Base-by-base conservation (phyloP, 2,329 filamentous ascomycete species). In the Alternaria novae-zelandiae region DNA sequence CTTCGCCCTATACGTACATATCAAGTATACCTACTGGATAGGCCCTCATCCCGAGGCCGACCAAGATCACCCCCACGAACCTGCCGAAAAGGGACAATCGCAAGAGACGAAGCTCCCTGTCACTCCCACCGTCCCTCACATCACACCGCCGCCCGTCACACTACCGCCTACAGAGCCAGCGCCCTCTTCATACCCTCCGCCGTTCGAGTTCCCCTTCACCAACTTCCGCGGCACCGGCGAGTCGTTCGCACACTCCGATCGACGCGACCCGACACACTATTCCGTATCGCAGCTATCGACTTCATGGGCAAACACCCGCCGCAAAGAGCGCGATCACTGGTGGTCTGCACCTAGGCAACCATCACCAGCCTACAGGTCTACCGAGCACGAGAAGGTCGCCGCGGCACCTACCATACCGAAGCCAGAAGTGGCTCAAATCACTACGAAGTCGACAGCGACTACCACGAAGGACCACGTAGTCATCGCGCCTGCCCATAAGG, bases 181-280 rank as follows among this genome's bases (percentile, higher is more conserved):
- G 6, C 47, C 11, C 3, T 44, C 36, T 2, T 5, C 12, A 15
- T 36, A 36, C 15, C 44, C 60, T 1, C 20, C 56, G 7, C 56
- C 32, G 10, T 25, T 12, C 7, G 26, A 28, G 1, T 51, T 46
- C 20, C 44, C 56, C 17, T 66, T 54, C 44, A 30, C 57, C 5
- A 43, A 58, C 32, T 57, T 66, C 49, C 36, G 26, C 12, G 63
- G 30, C 3, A 66, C 63, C 6, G 57, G 60, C 3, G 56, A 63
- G 13, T 57, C 60, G 2, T 63, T 58, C 17, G 43, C 26, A 9
- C 30, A 51, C 9, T 46, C 41, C 12, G 41, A 30, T 36, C 45
- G 43, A 13, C 21, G n/a, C 17, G 9, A 44, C 12, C 43, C 17
- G 25, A 47, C 53, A 32, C 36, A 51, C 15, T 26, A 51, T 21